Evolutionary conservation across 139 green algal genomes (phyloP).

Genomic region (Chlorella sorokiniana): DNA sequence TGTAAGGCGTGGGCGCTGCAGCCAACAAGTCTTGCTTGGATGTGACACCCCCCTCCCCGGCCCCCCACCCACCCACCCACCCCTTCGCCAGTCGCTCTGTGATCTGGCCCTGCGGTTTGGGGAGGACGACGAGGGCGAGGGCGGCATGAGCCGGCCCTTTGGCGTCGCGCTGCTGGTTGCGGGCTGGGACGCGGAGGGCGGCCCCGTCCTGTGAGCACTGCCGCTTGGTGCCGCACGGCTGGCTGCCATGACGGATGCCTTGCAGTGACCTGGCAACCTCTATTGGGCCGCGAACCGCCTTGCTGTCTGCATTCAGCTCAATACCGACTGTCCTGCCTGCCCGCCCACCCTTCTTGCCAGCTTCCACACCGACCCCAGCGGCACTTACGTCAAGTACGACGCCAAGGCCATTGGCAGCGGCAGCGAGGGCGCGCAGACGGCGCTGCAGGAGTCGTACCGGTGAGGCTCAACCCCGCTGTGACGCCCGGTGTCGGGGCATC

Average conservation of each 20-base stretch:
- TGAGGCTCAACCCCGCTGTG: neutral
- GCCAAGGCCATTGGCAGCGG: slow-evolving; percentile 97
- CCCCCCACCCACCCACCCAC: neutral
- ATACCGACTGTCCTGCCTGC: neutral
- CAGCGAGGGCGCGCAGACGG: slow-evolving; percentile 90
- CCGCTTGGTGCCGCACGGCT: neutral
- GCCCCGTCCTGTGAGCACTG: slow-evolving; percentile 75
- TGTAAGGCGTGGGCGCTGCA: no score
- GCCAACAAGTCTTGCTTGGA: no score
- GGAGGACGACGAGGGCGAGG: slow-evolving; percentile 93
- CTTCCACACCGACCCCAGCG: slow-evolving; percentile 95
- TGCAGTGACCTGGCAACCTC: neutral
- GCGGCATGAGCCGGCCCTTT: slow-evolving; percentile 91
- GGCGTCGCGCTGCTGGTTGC: slow-evolving; percentile 96
- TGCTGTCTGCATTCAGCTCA: neutral
- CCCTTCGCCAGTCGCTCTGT: slow-evolving; percentile 76
- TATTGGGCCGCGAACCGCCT: no score
- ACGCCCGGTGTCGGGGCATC: no score
- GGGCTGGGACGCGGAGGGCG: slow-evolving; percentile 85
- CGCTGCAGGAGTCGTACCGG: slow-evolving; percentile 79
- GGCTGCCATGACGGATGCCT: no score
- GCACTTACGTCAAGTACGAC: slow-evolving; percentile 91
- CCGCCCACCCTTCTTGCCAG: slow-evolving; percentile 30
- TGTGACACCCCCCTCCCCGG: neutral
- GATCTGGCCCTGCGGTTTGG: slow-evolving; percentile 96